A percentile compares a stretch with the other conserved stretches of the same genome.
phyloP scores from a whole-genome alignment of 1,139 yeast genomes.

The Yamadazyma pseudoaaseri region DNA sequence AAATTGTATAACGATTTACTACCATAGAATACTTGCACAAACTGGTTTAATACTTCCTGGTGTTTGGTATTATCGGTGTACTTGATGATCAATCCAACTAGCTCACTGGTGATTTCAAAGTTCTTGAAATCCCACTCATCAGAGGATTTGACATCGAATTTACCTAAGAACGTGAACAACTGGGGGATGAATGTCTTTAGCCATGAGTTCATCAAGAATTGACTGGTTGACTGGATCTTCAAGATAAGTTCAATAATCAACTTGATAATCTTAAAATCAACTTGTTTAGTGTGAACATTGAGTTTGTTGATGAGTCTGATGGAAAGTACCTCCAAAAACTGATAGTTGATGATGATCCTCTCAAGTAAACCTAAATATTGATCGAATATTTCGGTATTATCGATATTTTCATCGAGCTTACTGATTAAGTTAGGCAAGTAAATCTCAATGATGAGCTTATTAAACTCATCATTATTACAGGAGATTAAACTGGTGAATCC shows the following conservation, averaged over 20 bases:
- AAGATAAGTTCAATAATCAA: constrained; percentile 22
- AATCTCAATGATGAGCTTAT: constrained; percentile 48
- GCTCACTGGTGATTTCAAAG: constrained; percentile 34
- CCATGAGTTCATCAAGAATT: constrained; percentile 46
- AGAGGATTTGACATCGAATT: constrained; percentile 1
- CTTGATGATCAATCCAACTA: constrained; percentile 36
- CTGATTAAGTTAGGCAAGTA: constrained; percentile 62
- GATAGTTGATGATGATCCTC: constrained; percentile 43
- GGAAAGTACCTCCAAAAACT: constrained; percentile 48
- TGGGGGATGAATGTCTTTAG: constrained; percentile 34
- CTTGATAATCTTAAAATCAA: constrained; percentile 20
- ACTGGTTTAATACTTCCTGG: constrained; percentile 35
- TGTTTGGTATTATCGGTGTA: constrained; percentile 38
- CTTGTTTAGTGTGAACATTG: constrained; percentile 10
- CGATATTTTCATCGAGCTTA: constrained; percentile 34
- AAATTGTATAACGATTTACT: constrained; percentile 11
- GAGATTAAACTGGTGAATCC: constrained; percentile 54
- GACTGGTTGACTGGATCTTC: constrained; percentile 21
- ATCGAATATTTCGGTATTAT: constrained; percentile 14
- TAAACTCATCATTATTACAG: constrained; percentile 27
- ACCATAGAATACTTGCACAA: constrained; percentile 24
- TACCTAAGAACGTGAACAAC: constrained; percentile 8
- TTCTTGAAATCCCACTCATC: constrained; percentile 4
- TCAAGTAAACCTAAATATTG: constrained; percentile 45
- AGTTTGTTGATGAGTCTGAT: constrained; percentile 48